phyloP scores from a whole-genome alignment of 306 rosid species.

The Vigna reflexopilosa region DNA sequence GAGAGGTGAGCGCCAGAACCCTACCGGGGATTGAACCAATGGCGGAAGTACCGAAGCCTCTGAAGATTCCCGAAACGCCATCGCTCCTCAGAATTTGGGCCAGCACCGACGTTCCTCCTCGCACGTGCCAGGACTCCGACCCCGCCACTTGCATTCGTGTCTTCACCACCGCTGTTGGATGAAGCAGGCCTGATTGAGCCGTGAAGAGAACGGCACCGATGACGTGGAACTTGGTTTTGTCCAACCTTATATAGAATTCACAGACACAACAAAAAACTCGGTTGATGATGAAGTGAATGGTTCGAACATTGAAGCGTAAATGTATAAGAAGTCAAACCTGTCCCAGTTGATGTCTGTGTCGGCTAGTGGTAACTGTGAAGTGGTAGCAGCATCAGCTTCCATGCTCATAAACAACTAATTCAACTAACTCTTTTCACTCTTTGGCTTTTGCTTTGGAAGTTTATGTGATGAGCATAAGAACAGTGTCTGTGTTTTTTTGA shows the following conservation, averaged over 20 bases:
- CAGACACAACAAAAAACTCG: not conserved
- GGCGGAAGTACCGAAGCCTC: constrained; percentile 91
- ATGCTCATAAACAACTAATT: constrained; percentile 32
- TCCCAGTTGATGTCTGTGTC: constrained; percentile 88
- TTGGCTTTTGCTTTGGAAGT: not conserved
- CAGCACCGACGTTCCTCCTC: constrained; percentile 62
- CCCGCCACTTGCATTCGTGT: constrained; percentile 85
- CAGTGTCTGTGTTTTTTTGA: too few species aligned
- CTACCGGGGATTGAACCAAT: constrained; percentile 87
- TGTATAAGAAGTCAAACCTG: constrained; percentile 50
- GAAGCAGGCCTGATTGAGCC: constrained; percentile 73
- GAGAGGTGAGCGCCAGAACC: constrained; percentile 76
- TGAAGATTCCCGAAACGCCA: constrained; percentile 73
- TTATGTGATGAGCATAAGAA: not conserved
- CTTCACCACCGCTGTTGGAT: constrained; percentile 82
- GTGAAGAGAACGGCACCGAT: constrained; percentile 84
- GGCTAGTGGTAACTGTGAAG: constrained; percentile 62
- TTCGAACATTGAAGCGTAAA: not conserved
- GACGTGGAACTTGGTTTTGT: constrained; percentile 78
- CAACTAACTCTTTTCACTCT: not conserved
- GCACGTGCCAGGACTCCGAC: constrained; percentile 60
- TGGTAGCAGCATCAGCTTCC: constrained; percentile 60
- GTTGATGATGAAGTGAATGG: not conserved
- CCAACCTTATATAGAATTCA: constrained; percentile 60
- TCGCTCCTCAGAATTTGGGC: constrained; percentile 62